Conservation (phyloP, 768 basidiomycete species). For the Mycena maculata region DNA sequence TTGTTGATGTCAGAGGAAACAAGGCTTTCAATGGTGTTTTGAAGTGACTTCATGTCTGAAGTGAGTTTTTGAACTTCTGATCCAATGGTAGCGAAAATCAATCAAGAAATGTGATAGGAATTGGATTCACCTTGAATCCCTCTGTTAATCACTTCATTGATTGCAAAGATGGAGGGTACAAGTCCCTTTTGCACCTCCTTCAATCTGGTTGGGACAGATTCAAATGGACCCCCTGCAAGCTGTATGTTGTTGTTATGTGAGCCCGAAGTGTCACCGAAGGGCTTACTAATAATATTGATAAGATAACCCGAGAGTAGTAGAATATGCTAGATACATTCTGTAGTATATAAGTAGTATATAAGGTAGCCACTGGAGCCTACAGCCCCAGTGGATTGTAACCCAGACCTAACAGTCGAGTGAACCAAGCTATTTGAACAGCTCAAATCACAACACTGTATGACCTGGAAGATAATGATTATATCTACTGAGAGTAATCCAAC, state of each 20-base stretch:
- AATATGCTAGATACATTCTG: too few species aligned
- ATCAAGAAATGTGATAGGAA: constrained; percentile 18
- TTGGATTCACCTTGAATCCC: not conserved
- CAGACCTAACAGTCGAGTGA: too few species aligned
- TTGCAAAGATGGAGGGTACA: not conserved
- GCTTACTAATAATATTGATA: too few species aligned
- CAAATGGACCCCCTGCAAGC: not conserved
- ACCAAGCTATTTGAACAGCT: too few species aligned
- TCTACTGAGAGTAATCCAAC: not conserved
- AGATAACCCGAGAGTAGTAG: too few species aligned
- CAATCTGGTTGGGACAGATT: not conserved
- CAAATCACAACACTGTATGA: too few species aligned
- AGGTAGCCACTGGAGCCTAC: too few species aligned
- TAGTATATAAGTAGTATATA: too few species aligned
- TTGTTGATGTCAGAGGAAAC: not conserved
- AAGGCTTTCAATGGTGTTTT: not conserved
- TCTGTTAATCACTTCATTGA: too few species aligned
- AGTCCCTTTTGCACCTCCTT: constrained; percentile 8
- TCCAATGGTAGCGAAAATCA: constrained; percentile 14
- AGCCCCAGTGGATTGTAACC: too few species aligned
- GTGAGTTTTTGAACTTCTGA: constrained; percentile 4
- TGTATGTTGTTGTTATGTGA: too few species aligned
- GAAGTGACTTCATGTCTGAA: not conserved
- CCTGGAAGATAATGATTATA: not conserved
- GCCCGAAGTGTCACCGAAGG: too few species aligned